A percentile compares a stretch with the other conserved stretches of the same genome.
Conservation (phyloP, 2,329 filamentous ascomycete species). For the Aspergillus terreus region DNA sequence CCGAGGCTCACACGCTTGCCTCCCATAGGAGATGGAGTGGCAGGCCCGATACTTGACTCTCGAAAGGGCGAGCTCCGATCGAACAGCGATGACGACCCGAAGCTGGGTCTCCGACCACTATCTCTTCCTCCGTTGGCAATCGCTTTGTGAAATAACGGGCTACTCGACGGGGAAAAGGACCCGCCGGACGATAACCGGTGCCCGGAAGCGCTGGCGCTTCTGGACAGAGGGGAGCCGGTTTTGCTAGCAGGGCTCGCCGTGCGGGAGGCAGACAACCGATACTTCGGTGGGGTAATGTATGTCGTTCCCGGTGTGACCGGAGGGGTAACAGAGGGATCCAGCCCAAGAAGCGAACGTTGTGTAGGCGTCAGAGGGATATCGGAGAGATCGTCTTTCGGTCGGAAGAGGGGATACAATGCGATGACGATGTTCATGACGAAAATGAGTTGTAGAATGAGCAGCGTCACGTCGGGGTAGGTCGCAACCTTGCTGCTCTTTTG, state of each 20-base stretch:
- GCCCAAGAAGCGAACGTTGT: conserved; percentile 78
- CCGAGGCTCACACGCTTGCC: conserved; percentile 69
- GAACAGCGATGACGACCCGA: conserved; percentile 49
- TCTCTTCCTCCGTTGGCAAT: conserved; percentile 45
- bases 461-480: conserved; percentile 41
- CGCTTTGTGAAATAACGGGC: conserved; percentile 66
- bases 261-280: conserved; percentile 66
- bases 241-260: conserved; percentile 38
- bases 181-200: conserved; percentile 40
- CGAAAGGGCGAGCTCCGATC: conserved; percentile 31
- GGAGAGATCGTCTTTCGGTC: conserved; percentile 69
- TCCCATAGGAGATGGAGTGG: conserved; percentile 64
- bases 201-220: conserved; percentile 32
- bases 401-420: conserved; percentile 69
- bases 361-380: conserved; percentile 90
- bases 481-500: conserved; percentile 32
- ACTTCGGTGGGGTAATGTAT: conserved; percentile 83
- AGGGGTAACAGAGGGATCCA: conserved; percentile 64
- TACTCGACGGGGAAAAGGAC: conserved; percentile 52
- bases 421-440: conserved; percentile 67
- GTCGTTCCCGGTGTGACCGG: conserved; percentile 64
- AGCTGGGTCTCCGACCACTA: conserved; percentile 47
- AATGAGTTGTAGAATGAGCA: conserved; percentile 59
- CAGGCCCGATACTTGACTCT: conserved; percentile 50
- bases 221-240: conserved; percentile 36